Evolutionary conservation across 768 basidiomycete genomes (phyloP).

Genomic region (Mycena polygramma): DNA sequence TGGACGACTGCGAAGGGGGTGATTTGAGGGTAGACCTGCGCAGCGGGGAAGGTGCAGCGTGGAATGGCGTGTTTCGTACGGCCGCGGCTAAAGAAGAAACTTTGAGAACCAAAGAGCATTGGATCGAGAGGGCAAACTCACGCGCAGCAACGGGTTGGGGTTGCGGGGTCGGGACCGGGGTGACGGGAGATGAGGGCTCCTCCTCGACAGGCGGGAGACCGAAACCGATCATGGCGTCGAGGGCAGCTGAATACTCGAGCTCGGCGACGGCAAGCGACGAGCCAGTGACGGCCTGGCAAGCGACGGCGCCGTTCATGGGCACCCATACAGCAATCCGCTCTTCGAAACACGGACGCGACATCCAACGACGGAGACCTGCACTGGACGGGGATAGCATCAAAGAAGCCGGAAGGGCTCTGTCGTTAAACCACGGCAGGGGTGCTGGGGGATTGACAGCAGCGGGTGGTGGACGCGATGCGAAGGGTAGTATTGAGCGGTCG

Average conservation of each 20-base stretch:
- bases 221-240: slow-evolving; percentile 74
- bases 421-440: slow-evolving; percentile 32
- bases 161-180: slow-evolving; percentile 27
- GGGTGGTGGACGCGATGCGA: slow-evolving; percentile 36
- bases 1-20: slow-evolving; percentile 30
- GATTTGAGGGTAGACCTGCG: slow-evolving; percentile 47
- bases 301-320: slow-evolving; percentile 53
- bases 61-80: slow-evolving; percentile 45
- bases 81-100: slow-evolving; percentile 31
- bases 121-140: slow-evolving; percentile 22
- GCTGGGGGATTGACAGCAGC: slow-evolving; percentile 30
- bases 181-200: slow-evolving; percentile 36
- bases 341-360: slow-evolving; percentile 81
- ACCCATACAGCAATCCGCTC: slow-evolving; percentile 73
- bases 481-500: slow-evolving; percentile 34
- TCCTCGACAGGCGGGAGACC: slow-evolving; percentile 45
- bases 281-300: slow-evolving; percentile 59
- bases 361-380: slow-evolving; percentile 76
- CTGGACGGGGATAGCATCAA: slow-evolving; percentile 56
- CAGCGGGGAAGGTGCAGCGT: slow-evolving; percentile 63
- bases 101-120: slow-evolving; percentile 29
- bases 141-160: slow-evolving; percentile 31
- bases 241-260: slow-evolving; percentile 76
- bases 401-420: slow-evolving; percentile 28
- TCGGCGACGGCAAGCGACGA: slow-evolving; percentile 73